These are phyloP conservation scores for Mycena belliarum DNA, from an alignment of 768 basidiomycete species.

Conservation along the genomic window DNA sequence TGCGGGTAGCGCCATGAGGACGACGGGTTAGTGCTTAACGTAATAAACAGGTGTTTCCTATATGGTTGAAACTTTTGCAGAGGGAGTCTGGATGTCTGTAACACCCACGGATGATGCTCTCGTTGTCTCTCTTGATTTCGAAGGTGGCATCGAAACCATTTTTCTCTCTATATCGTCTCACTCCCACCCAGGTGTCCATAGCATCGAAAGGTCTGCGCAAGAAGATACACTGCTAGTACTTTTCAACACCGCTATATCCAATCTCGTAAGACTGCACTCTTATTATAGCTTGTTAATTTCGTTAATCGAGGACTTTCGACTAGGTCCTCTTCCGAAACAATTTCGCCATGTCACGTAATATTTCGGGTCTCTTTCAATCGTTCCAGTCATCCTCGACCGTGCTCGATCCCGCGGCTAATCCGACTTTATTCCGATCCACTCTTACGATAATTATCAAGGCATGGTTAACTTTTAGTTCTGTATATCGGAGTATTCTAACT, in stretches of 20 bases:
- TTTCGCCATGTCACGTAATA: constrained; percentile 61
- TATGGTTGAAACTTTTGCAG: constrained; percentile 22
- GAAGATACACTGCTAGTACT: constrained; percentile 64
- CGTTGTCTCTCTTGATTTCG: constrained; percentile 64
- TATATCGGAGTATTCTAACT: too few relatives aligned
- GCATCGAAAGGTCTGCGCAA: constrained; percentile 63
- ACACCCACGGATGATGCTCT: constrained; percentile 57
- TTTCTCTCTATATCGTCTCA: neutral
- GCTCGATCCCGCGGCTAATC: constrained; percentile 59
- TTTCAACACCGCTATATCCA: constrained; percentile 67
- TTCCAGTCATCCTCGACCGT: constrained; percentile 62
- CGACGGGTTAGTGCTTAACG: constrained; percentile 38
- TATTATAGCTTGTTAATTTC: too few relatives aligned
- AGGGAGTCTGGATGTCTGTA: constrained; percentile 70
- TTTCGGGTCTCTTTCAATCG: constrained; percentile 60
- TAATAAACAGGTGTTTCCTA: neutral
- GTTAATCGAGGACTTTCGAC: too few relatives aligned
- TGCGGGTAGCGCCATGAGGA: constrained; percentile 66
- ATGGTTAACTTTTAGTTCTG: too few relatives aligned
- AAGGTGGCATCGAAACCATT: constrained; percentile 38
- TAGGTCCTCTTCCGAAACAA: constrained; percentile 69
- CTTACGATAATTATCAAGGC: constrained; percentile 68
- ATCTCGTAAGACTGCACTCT: constrained; percentile 47
- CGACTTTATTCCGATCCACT: constrained; percentile 57
- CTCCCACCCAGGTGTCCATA: constrained; percentile 49